These are phyloP conservation scores for Crucihimalaya himalaica DNA, from an alignment of 345 rosid species.

Conservation along the genomic window DNA sequence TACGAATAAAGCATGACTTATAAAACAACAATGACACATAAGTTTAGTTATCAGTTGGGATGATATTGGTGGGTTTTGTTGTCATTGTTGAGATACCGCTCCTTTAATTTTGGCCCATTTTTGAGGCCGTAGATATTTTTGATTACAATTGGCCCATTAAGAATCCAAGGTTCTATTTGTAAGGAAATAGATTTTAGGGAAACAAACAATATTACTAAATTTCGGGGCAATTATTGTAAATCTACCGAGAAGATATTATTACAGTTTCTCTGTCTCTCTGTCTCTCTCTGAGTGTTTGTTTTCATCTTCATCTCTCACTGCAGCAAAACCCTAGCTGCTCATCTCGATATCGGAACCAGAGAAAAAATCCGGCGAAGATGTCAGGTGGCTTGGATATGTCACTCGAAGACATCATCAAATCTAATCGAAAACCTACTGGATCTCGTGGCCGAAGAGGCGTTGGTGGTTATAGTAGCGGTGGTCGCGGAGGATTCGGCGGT, in stretches of 20 bases:
- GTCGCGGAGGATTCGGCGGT: constrained; percentile 39
- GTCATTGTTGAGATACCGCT: no score
- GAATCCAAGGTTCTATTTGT: neutral
- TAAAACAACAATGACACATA: no score
- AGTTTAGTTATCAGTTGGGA: no score
- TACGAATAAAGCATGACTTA: no score
- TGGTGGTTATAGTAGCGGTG: constrained; percentile 31
- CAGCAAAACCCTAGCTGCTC: constrained; percentile 30
- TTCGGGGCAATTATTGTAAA: constrained; percentile 8
- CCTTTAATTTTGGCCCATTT: neutral
- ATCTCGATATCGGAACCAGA: constrained; percentile 11
- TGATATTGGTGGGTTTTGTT: no score
- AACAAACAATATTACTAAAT: neutral
- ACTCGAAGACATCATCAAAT: constrained; percentile 69
- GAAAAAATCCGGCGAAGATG: constrained; percentile 44
- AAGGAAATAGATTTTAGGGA: neutral
- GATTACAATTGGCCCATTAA: constrained; percentile 1
- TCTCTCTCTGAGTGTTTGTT: neutral
- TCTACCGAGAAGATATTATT: neutral
- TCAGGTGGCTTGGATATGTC: constrained; percentile 64
- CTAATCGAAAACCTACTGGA: constrained; percentile 51
- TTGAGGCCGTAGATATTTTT: neutral
- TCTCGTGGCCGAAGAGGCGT: constrained; percentile 41
- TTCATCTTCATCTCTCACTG: neutral
- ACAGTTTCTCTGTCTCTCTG: neutral